A percentile compares a stretch with the other conserved stretches of the same genome.
Evolutionary conservation across 495 filamentous ascomycete species (phyloP).

Genomic region (Talaromyces ruber): DNA sequence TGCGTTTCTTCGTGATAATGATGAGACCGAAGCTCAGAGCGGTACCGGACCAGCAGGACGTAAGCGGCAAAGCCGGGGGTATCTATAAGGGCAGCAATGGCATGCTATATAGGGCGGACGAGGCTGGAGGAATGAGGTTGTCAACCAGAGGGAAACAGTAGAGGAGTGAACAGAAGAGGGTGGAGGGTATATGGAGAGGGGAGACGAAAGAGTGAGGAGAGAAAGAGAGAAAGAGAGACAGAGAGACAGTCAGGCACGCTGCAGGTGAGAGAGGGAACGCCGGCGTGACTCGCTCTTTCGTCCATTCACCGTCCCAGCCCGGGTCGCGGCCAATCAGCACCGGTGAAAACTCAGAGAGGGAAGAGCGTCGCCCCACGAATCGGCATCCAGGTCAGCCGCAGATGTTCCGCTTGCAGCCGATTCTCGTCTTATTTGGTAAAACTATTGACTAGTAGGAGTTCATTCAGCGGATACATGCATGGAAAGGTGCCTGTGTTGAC

Average conservation of each 20-base stretch:
- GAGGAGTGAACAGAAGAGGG: not conserved
- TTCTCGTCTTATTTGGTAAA: no score
- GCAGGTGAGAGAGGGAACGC: not conserved
- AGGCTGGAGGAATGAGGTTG: not conserved
- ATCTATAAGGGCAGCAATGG: not conserved
- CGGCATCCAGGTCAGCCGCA: not conserved
- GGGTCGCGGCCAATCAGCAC: not conserved
- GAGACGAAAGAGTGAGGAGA: not conserved
- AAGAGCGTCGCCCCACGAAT: not conserved
- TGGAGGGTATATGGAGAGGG: not conserved
- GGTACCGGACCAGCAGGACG: slow-evolving; percentile 5
- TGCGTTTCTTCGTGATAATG: not conserved
- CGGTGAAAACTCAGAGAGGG: not conserved
- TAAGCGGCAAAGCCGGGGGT: slow-evolving; percentile 15
- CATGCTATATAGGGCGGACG: not conserved
- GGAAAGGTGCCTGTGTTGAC: no score
- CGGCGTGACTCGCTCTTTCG: not conserved
- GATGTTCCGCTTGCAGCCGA: slow-evolving; percentile 3
- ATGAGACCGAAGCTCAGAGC: not conserved
- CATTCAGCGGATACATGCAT: no score
- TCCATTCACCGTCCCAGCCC: not conserved
- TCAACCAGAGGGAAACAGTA: not conserved
- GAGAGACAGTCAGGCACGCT: slow-evolving; percentile 1
- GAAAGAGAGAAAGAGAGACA: no score
- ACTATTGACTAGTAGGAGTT: no score